Base-by-base conservation (phyloP, 768 basidiomycete genomes). In the Mycena galopus region DNA sequence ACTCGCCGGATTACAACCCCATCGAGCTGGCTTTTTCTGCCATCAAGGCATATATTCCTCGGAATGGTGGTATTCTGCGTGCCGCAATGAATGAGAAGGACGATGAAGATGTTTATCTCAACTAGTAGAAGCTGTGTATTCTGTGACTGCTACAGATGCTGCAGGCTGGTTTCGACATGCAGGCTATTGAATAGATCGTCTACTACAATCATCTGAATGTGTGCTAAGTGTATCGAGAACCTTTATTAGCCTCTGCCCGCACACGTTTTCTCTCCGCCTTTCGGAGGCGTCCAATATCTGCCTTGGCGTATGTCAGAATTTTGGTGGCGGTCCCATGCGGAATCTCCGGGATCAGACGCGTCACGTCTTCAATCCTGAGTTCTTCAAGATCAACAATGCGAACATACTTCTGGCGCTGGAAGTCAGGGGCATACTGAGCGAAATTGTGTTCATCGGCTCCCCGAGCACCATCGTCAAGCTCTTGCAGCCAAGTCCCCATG, bases 21-120 rank as follows among this genome's bases (percentile, higher is more conserved):
- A 44, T 65, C 4, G 67, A 56, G 57, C 75, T 77, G 11, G 77
- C 76, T 1, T 80, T 81, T 51, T 82, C 77, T 0, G 59, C 72
- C 2, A 80, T 81, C 68, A 81, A 81, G 42, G 65, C 77, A 8
- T 72, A 74, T 59, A 67, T 81, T 2, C 67, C 76, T 1, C 57
- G 65, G 10, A 66, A 76, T 32, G 71, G 79, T 1, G 73, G 69
- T 17, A 61, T 76, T n/a, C 60, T 58, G 6, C 53, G 58, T 17
- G 69, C 67, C 3, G 73, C 76, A n/a, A 65, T 74, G 61, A 66
- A 29, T 0, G 67, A 60, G 14, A 32, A 63, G 1, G 76, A 78
- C 69, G 72, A 79, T 56, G 39, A 61, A 12, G 69, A 79, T 59
- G 74, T 80, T 6, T 79, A 78, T 64, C 12, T 74, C 23, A 61